Evolutionary conservation across 352 stramenopile genomes (phyloP).

Genomic region (Aphanomyces cochlioides): DNA sequence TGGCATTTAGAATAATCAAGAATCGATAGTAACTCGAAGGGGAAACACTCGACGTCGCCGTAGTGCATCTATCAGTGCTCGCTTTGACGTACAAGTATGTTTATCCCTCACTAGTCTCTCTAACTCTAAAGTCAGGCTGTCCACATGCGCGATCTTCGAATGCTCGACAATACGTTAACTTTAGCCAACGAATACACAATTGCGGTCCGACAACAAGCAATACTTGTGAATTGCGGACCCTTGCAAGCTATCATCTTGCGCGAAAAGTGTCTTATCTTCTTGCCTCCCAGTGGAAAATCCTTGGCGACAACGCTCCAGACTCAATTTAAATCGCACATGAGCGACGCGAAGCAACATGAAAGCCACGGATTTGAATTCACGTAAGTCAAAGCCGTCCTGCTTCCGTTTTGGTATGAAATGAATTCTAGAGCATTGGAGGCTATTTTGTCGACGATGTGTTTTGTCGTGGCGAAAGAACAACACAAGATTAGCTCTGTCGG

Average conservation of each 20-base stretch:
- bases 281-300: constrained; percentile 35
- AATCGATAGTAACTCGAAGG: no score
- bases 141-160: constrained; percentile 70
- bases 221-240: constrained; percentile 43
- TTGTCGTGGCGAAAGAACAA: neutral
- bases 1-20: no score
- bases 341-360: neutral
- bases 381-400: neutral
- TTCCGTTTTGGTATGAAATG: neutral
- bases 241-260: constrained; percentile 69
- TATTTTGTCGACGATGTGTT: constrained; percentile 16
- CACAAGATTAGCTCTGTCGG: constrained; percentile 2
- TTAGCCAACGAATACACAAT: constrained; percentile 68
- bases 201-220: constrained; percentile 66
- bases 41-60: no score
- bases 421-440: constrained; percentile 26
- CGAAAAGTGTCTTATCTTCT: constrained; percentile 52
- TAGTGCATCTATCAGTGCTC: no score
- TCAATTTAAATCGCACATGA: constrained; percentile 17
- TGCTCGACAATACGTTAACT: constrained; percentile 67
- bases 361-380: constrained; percentile 18
- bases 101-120: no score
- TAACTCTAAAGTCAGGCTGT: constrained; percentile 39
- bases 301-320: constrained; percentile 12
- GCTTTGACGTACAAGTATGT: no score